Base-by-base conservation (phyloP, 768 basidiomycete genomes). In the Amanita phalloides region DNA sequence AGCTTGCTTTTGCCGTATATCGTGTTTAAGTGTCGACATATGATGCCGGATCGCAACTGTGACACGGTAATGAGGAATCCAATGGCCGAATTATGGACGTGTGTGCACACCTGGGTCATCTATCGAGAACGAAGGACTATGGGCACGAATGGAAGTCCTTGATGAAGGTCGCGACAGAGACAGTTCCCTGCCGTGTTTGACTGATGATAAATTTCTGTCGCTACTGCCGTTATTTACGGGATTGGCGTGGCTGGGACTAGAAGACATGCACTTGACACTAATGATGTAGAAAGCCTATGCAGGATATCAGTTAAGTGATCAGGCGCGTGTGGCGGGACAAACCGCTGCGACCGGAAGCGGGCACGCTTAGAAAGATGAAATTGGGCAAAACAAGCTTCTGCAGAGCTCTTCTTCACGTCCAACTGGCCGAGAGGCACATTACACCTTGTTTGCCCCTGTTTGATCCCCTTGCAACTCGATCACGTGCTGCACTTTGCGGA, bases 1-100 rank as follows among this genome's bases (percentile, higher is more conserved):
- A 17, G 87, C 87, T 70, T 89, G 86, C 61, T 90, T 85, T 59
- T 90, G 87, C 55, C 88, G 71, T 59, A 90, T 90, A 62, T 75
- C 79, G 63, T 90, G 88, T 67, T 84, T 89, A 61, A 90, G 68
- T 37, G 81, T 82, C 57, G 86, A 87, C 68, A 90, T 82, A 54
- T 90, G 87, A 58, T 79, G 82, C 51, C 88, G 79, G 49, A 89
- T 73, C 55, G 81, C 77, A 61, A 89, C 88, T 90, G 54, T 50
- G 41, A 52, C 44, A 28, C 21, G 21, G 43, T 53, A 44, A 55
- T 57, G 51, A 56, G 55, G 62, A 60, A 56, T 54, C 57, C 55
- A 45, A 14, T 42, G 47, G 43, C 9, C 7, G 32, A 25, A 52
- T 44, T 57, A 49, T 20, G n/a, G 20, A 17, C 21, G n/a, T 26